Evolutionary conservation across 345 rosid genomes (phyloP).

Genomic region (Ailanthus altissimus): DNA sequence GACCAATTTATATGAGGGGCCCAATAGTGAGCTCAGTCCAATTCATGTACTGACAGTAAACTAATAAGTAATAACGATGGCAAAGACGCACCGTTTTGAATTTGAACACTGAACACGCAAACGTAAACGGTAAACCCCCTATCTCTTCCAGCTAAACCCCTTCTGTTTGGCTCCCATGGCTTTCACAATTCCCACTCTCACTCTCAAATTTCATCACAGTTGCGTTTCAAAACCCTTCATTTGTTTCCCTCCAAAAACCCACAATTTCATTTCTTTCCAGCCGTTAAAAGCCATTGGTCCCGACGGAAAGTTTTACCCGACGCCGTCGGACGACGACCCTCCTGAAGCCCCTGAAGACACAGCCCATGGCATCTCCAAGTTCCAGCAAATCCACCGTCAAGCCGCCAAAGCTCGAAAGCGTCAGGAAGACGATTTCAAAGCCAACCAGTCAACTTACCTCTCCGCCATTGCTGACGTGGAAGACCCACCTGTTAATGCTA

Average conservation of each 20-base stretch:
- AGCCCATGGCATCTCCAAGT: conserved; percentile 74
- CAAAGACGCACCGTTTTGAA: background rate
- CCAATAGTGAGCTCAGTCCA: too few relatives aligned
- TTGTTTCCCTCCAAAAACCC: conserved; percentile 33
- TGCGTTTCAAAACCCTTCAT: conserved; percentile 33
- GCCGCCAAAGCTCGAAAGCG: conserved; percentile 65
- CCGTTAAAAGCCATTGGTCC: conserved; percentile 38
- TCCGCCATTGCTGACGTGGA: conserved; percentile 79
- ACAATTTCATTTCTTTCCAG: conserved; percentile 23
- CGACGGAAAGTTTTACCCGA: conserved; percentile 58
- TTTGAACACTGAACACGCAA: background rate
- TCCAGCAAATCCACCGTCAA: conserved; percentile 72
- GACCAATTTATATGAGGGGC: too few relatives aligned
- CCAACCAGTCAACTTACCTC: conserved; percentile 66
- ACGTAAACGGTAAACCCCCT: conserved; percentile 2
- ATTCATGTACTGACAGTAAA: too few relatives aligned
- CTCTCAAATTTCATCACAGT: conserved; percentile 35
- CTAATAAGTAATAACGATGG: too few relatives aligned
- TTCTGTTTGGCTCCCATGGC: conserved; percentile 31
- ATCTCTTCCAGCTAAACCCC: background rate
- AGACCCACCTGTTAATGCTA: conserved; percentile 45
- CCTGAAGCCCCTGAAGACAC: conserved; percentile 89
- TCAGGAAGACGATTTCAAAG: conserved; percentile 79
- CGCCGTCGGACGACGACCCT: conserved; percentile 75
- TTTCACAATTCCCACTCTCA: conserved; percentile 25